phyloP scores from a whole-genome alignment of 202 grass and related monocot species.

The Eragrostis tef region DNA sequence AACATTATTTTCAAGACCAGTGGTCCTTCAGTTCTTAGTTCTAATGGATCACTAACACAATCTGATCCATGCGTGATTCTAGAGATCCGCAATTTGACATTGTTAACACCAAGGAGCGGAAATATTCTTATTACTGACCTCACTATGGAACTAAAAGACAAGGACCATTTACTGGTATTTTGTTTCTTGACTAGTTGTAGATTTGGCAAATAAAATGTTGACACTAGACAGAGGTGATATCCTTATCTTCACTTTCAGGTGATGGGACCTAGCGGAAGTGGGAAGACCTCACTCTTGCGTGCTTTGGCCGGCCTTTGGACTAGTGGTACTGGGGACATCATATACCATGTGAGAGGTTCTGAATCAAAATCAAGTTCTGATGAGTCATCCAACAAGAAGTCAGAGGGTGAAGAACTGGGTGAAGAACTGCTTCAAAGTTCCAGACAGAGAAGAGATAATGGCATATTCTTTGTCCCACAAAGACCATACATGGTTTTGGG shows the following conservation, averaged over 20 bases:
- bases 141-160: constrained; percentile 72
- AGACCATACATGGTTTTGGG: constrained; percentile 97
- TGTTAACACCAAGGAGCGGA: constrained; percentile 76
- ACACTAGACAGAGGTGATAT: too few relatives aligned
- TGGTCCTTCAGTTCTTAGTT: constrained; percentile 47
- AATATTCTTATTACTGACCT: constrained; percentile 81
- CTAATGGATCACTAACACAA: constrained; percentile 66
- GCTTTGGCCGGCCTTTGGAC: constrained; percentile 92
- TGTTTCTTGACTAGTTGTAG: constrained; percentile 34
- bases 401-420: constrained; percentile 49
- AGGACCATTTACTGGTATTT: constrained; percentile 83
- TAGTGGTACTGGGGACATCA: constrained; percentile 73
- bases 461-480: constrained; percentile 93
- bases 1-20: constrained; percentile 67
- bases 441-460: constrained; percentile 74
- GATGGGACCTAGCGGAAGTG: constrained; percentile 95
- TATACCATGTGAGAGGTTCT: constrained; percentile 68
- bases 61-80: constrained; percentile 57
- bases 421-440: constrained; percentile 62
- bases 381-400: constrained; percentile 49
- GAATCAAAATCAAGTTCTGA: constrained; percentile 50
- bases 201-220: constrained; percentile 36
- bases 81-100: constrained; percentile 80
- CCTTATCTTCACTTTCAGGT: constrained; percentile 66
- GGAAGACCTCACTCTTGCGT: constrained; percentile 92